phyloP scores from a whole-genome alignment of 2,329 filamentous ascomycete species.

The Trichoderma asperellum region DNA sequence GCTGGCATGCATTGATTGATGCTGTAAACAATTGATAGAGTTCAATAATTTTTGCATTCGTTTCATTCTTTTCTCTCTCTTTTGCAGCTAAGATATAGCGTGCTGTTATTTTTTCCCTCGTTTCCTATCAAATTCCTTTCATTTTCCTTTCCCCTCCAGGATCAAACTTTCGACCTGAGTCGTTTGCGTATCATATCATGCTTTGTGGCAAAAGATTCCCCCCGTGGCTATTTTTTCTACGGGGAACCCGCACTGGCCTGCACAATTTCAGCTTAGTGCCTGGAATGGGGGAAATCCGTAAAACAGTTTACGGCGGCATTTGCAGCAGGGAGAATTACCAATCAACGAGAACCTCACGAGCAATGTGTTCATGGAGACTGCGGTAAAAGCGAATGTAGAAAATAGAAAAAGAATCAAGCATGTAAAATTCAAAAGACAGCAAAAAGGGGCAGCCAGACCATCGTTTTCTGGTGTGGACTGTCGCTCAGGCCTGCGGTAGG shows the following conservation, averaged over 20 bases:
- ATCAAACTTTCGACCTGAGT: constrained; percentile 17
- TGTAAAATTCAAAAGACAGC: not conserved
- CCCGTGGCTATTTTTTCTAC: constrained; percentile 24
- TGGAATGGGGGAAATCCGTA: constrained; percentile 12
- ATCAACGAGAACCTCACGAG: not conserved
- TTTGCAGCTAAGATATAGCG: not conserved
- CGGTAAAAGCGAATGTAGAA: not conserved
- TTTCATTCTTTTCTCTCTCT: not conserved
- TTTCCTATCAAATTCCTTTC: not conserved
- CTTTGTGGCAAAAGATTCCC: constrained; percentile 14
- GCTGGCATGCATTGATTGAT: not conserved
- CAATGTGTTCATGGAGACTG: not conserved
- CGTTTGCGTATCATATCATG: constrained; percentile 23
- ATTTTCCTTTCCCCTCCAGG: not conserved
- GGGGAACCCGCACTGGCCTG: constrained; percentile 26
- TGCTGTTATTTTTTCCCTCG: not conserved
- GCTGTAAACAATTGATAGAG: not conserved
- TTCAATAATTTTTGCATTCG: not conserved
- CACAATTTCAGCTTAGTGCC: constrained; percentile 26
- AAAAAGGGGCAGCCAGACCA: not conserved
- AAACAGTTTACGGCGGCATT: not conserved
- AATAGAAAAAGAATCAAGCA: not conserved
- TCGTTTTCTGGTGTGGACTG: not conserved
- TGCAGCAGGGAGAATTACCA: not conserved
- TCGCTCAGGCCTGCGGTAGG: not conserved